Conservation (phyloP, 345 rosid species). For the Ailanthus altissimus region DNA sequence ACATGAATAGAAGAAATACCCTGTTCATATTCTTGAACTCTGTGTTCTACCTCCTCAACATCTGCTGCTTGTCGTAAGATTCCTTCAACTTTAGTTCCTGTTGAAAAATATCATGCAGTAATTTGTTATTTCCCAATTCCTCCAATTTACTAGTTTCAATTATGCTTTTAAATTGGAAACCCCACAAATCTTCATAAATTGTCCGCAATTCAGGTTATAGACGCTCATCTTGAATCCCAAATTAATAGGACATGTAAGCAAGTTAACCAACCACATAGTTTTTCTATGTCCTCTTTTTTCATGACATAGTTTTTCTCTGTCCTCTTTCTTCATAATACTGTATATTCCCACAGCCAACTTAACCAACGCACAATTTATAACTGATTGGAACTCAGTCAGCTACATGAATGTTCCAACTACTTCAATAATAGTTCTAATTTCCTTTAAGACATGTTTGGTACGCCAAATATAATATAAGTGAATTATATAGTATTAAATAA, state of each 20-base stretch:
- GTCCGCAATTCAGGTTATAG: neutral
- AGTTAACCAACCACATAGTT: neutral
- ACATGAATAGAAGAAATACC: constrained; percentile 47
- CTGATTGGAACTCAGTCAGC: neutral
- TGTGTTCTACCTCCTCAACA: constrained; percentile 94
- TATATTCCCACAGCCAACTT: neutral
- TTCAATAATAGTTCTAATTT: neutral
- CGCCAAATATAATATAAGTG: too few relatives aligned
- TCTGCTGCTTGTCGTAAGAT: constrained; percentile 93
- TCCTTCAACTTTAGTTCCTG: constrained; percentile 90
- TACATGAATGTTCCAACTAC: neutral
- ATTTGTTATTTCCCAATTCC: too few relatives aligned
- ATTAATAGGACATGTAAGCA: neutral
- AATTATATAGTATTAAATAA: too few relatives aligned
- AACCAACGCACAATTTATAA: neutral
- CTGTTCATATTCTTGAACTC: constrained; percentile 94
- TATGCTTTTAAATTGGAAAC: neutral
- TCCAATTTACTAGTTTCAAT: neutral
- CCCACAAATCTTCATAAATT: neutral
- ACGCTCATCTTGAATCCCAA: too few relatives aligned
- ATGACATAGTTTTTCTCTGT: too few relatives aligned
- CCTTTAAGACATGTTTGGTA: neutral
- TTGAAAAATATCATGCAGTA: constrained; percentile 22
- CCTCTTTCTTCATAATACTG: neutral
- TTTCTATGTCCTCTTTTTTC: neutral